Evolutionary conservation across 2,329 filamentous ascomycete genomes (phyloP), one percentile per base, ranked within the genome.

Genomic region (Coniella lustricola): DNA sequence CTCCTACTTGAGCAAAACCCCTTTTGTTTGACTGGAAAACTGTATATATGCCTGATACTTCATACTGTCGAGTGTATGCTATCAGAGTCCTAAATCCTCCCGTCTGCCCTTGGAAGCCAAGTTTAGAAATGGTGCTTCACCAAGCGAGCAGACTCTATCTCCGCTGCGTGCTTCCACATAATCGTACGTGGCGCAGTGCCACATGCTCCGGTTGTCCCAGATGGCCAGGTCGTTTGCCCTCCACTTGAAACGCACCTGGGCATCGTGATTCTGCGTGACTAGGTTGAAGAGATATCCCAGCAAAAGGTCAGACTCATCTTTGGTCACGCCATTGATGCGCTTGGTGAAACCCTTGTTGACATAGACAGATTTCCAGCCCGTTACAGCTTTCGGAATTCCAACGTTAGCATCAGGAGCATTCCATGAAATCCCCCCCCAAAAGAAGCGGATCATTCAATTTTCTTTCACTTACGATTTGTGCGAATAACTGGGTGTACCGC

Each of bases 181-280:
- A 55, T 85, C 82, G 53, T 77, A 82, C 0, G 79, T 84, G 0
- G 79, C 80, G 33, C 73, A 70, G 52, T 74, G 71, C 55, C 65
- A 70, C 10, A 67, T 74, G 25, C 64, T 71, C 44, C 72, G 64
- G 57, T 85, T 85, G 58, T 86, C 82, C 82, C 82, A 86, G 54
- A 85, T 81, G 1, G 79, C 76, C 4, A 74, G 58, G 55, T 79
- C 74, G 48, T 77, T 76, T 57, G 70, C 65, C 46, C 63, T 65
- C 75, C 75, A 79, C 45, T 67, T 67, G 56, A 73, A 78, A 3
- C 77, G 67, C 8, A 80, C 75, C 56, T 80, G 76, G 0, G 72
- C 66, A 56, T 81, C 77, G 52, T 80, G 76, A 56, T 81, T 81
- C 57, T 76, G 66, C 5, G 69, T 68, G 10, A 75, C 65, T 10